A percentile compares a stretch with the other conserved stretches of the same genome.
Conservation (phyloP, 2,329 filamentous ascomycete genomes). For the Penicillium olsonii region DNA sequence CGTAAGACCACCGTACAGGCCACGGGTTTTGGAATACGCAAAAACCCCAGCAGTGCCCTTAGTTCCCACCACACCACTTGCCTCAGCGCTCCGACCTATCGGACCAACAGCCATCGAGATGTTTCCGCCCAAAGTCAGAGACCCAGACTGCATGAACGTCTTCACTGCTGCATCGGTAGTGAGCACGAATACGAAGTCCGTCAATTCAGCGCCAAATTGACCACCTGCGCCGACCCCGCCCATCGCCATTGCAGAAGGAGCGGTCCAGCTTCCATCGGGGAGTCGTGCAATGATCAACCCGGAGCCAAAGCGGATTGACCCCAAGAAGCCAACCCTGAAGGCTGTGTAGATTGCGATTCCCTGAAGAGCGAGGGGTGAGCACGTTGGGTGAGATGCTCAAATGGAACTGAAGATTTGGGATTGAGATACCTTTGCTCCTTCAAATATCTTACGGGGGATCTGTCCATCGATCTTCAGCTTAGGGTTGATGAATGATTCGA, state of each 20-base stretch:
- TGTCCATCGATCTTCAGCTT: slow-evolving; percentile 93
- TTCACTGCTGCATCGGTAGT: slow-evolving; percentile 87
- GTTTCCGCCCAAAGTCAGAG: slow-evolving; percentile 89
- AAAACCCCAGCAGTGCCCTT: slow-evolving; percentile 89
- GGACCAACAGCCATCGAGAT: slow-evolving; percentile 95
- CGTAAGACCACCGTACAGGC: slow-evolving; percentile 89
- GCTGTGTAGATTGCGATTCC: slow-evolving; percentile 51
- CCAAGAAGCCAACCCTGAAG: slow-evolving; percentile 50
- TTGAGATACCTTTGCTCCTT: slow-evolving; percentile 83
- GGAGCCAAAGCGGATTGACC: slow-evolving; percentile 51
- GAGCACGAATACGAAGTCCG: slow-evolving; percentile 88
- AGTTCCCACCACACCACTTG: slow-evolving; percentile 87
- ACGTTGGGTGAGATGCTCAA: background rate
- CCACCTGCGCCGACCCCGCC: slow-evolving; percentile 51
- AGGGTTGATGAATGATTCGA: slow-evolving; percentile 92
- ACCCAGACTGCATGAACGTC: slow-evolving; percentile 88
- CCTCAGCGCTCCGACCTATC: slow-evolving; percentile 90
- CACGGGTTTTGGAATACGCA: slow-evolving; percentile 96
- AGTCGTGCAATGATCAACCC: slow-evolving; percentile 52
- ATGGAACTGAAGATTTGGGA: no score
- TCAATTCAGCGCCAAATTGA: slow-evolving; percentile 52
- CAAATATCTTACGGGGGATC: slow-evolving; percentile 84
- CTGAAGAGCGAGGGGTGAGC: slow-evolving; percentile 25
- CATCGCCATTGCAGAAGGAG: slow-evolving; percentile 52
- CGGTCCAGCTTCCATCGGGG: slow-evolving; percentile 50